A percentile compares a stretch with the other conserved stretches of the same genome.
These are phyloP conservation scores for Gaeumannomyces sp. DNA, from an alignment of 2,329 filamentous ascomycete species.

Conservation along the genomic window DNA sequence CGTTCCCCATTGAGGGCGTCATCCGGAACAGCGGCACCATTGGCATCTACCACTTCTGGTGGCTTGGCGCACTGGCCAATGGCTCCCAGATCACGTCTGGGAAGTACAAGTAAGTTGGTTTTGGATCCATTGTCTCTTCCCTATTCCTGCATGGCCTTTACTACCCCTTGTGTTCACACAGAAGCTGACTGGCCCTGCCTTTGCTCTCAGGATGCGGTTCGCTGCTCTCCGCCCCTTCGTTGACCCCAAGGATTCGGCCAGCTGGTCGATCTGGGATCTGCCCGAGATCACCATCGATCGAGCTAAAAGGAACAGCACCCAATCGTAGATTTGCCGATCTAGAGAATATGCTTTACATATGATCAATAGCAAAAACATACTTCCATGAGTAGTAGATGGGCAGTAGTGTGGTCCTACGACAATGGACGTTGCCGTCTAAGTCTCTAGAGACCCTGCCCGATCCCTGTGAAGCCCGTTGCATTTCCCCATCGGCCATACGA, in stretches of 20 bases:
- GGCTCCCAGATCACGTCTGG: constrained; percentile 28
- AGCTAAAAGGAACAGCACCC: not conserved
- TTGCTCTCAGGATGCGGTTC: constrained; percentile 16
- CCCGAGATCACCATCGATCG: not conserved
- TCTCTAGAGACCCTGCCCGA: too few species aligned
- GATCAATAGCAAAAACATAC: not conserved
- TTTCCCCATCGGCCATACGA: too few species aligned
- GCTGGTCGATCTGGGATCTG: constrained; percentile 10
- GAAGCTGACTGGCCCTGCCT: not conserved
- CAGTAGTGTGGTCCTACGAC: too few species aligned
- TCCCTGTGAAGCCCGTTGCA: too few species aligned
- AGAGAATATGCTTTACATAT: not conserved
- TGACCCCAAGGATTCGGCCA: constrained; percentile 9
- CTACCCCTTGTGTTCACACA: too few species aligned
- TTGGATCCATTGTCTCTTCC: too few species aligned
- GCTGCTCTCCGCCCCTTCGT: constrained; percentile 9
- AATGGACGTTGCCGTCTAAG: too few species aligned
- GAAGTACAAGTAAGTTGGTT: constrained; percentile 12
- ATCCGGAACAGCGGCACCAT: not conserved
- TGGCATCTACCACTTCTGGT: constrained; percentile 9
- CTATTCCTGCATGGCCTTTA: not conserved
- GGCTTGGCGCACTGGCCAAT: constrained; percentile 16
- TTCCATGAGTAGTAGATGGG: too few species aligned
- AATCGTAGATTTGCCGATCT: not conserved
- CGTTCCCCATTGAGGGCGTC: not conserved